phyloP scores from a whole-genome alignment of 495 filamentous ascomycete species.

The Bathelium albidoporum region DNA sequence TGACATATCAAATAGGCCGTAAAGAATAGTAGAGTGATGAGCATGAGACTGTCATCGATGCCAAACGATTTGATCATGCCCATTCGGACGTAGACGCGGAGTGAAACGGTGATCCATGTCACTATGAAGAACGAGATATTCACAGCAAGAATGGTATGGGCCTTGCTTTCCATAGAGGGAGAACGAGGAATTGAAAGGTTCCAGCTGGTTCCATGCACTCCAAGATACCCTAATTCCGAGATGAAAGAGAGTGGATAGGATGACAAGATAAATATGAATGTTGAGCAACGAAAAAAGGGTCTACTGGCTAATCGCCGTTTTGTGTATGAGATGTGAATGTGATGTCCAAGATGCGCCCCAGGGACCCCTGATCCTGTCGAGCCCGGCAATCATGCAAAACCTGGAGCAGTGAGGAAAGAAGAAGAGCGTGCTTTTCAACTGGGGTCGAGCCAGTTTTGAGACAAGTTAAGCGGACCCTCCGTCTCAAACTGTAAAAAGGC shows the following conservation, averaged over 20 bases:
- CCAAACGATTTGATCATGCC: conserved; percentile 9
- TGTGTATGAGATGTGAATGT: no score
- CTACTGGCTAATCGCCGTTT: no score
- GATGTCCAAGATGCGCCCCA: background rate
- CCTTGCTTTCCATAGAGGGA: conserved; percentile 4
- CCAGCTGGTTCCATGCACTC: background rate
- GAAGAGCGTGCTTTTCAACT: background rate
- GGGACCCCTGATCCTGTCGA: background rate
- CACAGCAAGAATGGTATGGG: conserved; percentile 6
- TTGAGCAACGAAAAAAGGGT: no score
- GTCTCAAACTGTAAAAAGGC: background rate
- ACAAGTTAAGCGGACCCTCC: background rate
- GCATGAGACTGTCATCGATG: conserved; percentile 10
- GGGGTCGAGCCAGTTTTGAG: background rate
- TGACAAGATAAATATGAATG: no score
- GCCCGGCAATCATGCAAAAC: background rate
- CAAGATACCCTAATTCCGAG: no score
- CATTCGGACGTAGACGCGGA: conserved; percentile 8
- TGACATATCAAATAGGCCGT: conserved; percentile 12
- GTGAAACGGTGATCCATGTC: conserved; percentile 10
- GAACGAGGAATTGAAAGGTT: background rate
- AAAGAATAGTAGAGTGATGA: conserved; percentile 12
- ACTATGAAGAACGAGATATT: conserved; percentile 4
- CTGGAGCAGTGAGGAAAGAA: background rate
- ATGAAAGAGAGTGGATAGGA: no score